A percentile compares a stretch with the other conserved stretches of the same genome.
Conservation (phyloP, 176 grass and related monocot genomes). For the Hordeum marinum region DNA sequence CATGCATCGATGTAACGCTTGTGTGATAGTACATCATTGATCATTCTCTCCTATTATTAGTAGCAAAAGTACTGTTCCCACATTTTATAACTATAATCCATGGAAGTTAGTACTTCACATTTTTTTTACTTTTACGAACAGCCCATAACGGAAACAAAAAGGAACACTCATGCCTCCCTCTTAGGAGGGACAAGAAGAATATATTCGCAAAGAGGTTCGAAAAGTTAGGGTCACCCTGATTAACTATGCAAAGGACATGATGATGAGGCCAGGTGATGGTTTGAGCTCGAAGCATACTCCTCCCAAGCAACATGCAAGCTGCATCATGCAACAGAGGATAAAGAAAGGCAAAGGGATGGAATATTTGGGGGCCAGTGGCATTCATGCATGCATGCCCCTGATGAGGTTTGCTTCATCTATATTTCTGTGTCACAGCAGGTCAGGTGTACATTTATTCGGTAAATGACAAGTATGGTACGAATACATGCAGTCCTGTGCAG, state of each 20-base stretch:
- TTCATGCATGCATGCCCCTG: slow-evolving; percentile 28
- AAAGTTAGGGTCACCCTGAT: slow-evolving; percentile 4
- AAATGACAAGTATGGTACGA: neutral
- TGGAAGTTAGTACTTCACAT: slow-evolving; percentile 10
- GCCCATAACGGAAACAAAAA: slow-evolving; percentile 38
- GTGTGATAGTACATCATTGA: neutral
- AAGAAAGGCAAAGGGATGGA: neutral
- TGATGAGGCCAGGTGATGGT: slow-evolving; percentile 27
- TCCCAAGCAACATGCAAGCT: neutral
- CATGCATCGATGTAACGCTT: neutral
- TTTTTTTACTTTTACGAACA: neutral
- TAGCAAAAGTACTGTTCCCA: neutral
- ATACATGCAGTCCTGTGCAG: neutral
- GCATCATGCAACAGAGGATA: neutral
- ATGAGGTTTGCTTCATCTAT: slow-evolving; percentile 9
- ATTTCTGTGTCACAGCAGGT: slow-evolving; percentile 16
- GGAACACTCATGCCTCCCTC: slow-evolving; percentile 21
- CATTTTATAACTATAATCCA: neutral
- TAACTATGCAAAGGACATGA: slow-evolving; percentile 42
- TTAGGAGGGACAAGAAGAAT: slow-evolving; percentile 44
- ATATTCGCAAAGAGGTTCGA: slow-evolving; percentile 38
- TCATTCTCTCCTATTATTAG: neutral
- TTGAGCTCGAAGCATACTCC: slow-evolving; percentile 11
- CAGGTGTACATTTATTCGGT: neutral
- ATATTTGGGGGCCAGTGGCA: slow-evolving; percentile 47